Percentiles rank a stretch among this genome's conserved stretches.
phyloP scores from a whole-genome alignment of 371 early-diverging fungal species.

The Chytridiales sp. region DNA sequence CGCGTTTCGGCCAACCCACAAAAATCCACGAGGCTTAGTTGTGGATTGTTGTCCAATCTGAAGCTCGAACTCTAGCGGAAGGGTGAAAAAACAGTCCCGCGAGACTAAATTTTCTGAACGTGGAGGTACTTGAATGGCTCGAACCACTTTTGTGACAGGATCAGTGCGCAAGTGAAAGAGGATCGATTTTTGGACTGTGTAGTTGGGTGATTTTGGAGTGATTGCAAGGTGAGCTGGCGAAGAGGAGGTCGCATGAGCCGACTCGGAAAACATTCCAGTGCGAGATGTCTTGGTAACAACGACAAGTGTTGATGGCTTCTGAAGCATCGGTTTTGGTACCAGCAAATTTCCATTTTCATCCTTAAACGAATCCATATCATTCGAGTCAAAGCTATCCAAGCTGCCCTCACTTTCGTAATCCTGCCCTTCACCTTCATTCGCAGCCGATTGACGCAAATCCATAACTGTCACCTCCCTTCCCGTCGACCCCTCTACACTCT shows the following conservation, averaged over 20 bases:
- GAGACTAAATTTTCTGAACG: conserved; percentile 26
- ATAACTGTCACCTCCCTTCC: too few species aligned
- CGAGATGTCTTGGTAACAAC: background rate
- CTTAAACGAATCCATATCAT: too few species aligned
- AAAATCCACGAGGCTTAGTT: conserved; percentile 11
- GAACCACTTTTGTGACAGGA: conserved; percentile 31
- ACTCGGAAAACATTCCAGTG: conserved; percentile 4
- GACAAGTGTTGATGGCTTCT: too few species aligned
- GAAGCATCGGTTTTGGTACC: background rate
- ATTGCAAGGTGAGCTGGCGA: too few species aligned
- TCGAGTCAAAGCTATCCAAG: too few species aligned
- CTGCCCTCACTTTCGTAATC: background rate
- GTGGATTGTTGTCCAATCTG: background rate
- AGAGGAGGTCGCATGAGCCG: too few species aligned
- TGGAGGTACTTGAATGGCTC: conserved; percentile 40
- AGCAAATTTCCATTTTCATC: too few species aligned
- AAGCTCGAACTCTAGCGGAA: too few species aligned
- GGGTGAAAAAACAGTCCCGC: conserved; percentile 42
- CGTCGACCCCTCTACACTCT: background rate
- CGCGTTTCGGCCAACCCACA: conserved; percentile 46
- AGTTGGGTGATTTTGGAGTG: too few species aligned
- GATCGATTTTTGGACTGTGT: background rate
- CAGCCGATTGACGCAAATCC: background rate
- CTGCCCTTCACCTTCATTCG: background rate
- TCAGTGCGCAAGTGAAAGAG: conserved; percentile 49